Evolutionary conservation across 2,329 filamentous ascomycete genomes (phyloP).

Genomic region (Colletotrichum musae): DNA sequence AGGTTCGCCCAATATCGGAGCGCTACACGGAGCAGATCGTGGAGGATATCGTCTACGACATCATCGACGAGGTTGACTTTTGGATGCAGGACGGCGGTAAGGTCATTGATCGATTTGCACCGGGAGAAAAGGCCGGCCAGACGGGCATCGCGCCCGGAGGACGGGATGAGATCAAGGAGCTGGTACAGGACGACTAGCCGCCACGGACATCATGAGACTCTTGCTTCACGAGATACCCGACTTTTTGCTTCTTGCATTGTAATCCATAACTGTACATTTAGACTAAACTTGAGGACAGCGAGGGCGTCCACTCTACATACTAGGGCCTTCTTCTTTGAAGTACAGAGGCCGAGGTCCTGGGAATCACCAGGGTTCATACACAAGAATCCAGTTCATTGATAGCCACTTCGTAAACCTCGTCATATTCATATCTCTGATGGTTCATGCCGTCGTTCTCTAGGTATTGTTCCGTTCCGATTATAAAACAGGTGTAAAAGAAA

Average conservation of each 20-base stretch:
- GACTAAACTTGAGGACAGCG: neutral
- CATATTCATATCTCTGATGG: neutral
- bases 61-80: slow-evolving; percentile 95
- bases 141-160: slow-evolving; percentile 60
- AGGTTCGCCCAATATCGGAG: slow-evolving; percentile 76
- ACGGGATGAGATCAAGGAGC: slow-evolving; percentile 73
- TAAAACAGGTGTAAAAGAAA: neutral
- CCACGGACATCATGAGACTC: slow-evolving; percentile 14
- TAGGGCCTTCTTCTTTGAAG: neutral
- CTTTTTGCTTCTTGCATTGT: slow-evolving; percentile 22
- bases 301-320: neutral
- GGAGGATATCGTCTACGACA: slow-evolving; percentile 93
- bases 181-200: slow-evolving; percentile 73
- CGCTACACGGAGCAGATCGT: slow-evolving; percentile 94
- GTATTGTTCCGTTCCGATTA: slow-evolving; percentile 10
- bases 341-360: too few relatives aligned
- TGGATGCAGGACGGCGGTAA: slow-evolving; percentile 79
- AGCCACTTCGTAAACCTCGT: neutral
- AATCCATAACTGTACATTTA: slow-evolving; percentile 26
- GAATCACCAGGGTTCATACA: neutral
- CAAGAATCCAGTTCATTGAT: neutral
- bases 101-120: slow-evolving; percentile 61
- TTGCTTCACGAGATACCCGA: slow-evolving; percentile 36
- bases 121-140: slow-evolving; percentile 56
- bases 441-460: slow-evolving; percentile 8